Base-by-base conservation (phyloP, 2,329 filamentous ascomycete species). In the Didymella arachidicola region DNA sequence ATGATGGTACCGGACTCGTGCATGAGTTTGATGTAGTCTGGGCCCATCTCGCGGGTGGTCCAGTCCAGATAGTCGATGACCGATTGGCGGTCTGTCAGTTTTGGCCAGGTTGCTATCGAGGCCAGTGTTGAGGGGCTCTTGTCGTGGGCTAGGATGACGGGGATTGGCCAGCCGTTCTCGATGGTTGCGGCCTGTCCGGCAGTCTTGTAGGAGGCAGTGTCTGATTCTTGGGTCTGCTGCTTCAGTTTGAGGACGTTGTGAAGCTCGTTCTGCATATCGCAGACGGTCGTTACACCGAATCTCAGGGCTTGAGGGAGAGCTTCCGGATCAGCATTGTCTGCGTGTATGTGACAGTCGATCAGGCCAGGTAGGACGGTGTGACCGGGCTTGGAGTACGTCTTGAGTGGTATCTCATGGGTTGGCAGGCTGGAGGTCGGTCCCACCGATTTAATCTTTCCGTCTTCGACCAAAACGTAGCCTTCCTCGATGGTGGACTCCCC, bases 1-100 rank as follows among this genome's bases (percentile, higher is more conserved):
- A 83, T 71, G 8, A 72, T 67, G 7, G 66, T 73, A 3, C 82
- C 82, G 50, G 73, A 77, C 61, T 84, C 82, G 61, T 84, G 80
- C 76, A 84, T 82, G 46, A 84, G 68, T 63, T 84, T 84, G 65
- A 83, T 81, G 68, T 83, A 83, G 57, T 82, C 78, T 1, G 78
- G 79, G 36, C 72, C 59, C 61, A 73, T 72, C 53, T 82, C 79
- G 11, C 69, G 69, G 11, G 77, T 60, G 2, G 76, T 75, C 59
- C 78, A 76, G 12, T 76, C 70, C 2, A 83, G 69, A 57, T 79
- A 83, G 16, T 75, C 65, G 1, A 76, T 61, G 1, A 81, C 82
- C 25, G 77, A 80, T 34, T 78, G 71, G 8, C 72, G 64, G 4
- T 74, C 77, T 6, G 72, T 73, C n/a, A 83, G 59, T 39, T 80